phyloP scores from a whole-genome alignment of 192 early-diverging fungal genomes.

The Coemansia sp. region DNA sequence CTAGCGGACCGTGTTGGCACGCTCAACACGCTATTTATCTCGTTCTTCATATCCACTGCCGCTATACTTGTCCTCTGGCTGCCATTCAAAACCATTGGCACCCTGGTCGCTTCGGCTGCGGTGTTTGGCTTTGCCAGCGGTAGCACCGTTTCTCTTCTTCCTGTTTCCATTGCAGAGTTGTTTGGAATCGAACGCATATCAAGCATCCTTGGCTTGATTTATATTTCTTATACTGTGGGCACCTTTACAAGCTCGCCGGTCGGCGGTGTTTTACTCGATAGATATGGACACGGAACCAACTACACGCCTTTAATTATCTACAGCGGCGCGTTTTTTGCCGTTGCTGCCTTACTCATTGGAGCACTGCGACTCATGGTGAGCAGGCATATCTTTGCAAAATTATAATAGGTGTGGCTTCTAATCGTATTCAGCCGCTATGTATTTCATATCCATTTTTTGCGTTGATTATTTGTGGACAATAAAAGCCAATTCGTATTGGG shows the following conservation, averaged over 20 bases:
- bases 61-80: conserved; percentile 32
- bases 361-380: conserved; percentile 13
- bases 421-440: too few relatives aligned
- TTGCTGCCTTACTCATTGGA: conserved; percentile 7
- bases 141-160: conserved; percentile 21
- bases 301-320: conserved; percentile 28
- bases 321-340: conserved; percentile 19
- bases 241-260: conserved; percentile 24
- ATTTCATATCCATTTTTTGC: too few relatives aligned
- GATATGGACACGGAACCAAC: too few relatives aligned
- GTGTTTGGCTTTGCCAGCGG: conserved; percentile 31
- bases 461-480: too few relatives aligned
- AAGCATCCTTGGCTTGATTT: conserved; percentile 32
- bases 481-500: too few relatives aligned
- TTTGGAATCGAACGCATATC: conserved; percentile 32
- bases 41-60: conserved; percentile 6
- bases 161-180: conserved; percentile 17
- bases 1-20: conserved; percentile 23
- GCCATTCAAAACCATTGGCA: conserved; percentile 15
- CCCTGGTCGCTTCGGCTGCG: conserved; percentile 14
- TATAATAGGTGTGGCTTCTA: conserved; percentile 1
- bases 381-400: conserved; percentile 14
- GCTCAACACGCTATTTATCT: conserved; percentile 19
- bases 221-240: conserved; percentile 25
- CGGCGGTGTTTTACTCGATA: conserved; percentile 24